phyloP scores from a whole-genome alignment of 225 moss, liverwort and hornwort genomes.

The Marchantia polymorpha region DNA sequence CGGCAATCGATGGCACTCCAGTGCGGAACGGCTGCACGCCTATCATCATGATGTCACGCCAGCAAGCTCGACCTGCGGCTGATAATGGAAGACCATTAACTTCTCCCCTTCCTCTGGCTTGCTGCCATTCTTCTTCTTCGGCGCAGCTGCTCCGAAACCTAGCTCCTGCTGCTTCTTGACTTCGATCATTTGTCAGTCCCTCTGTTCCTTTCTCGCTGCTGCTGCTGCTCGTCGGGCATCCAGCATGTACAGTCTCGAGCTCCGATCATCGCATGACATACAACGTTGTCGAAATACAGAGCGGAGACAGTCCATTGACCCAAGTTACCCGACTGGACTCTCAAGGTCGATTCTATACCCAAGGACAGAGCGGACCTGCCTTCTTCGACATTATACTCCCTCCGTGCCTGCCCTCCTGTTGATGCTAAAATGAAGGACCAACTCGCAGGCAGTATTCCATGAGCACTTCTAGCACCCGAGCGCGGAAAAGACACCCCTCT shows the following conservation, averaged over 20 bases:
- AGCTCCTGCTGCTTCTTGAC: neutral
- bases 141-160: neutral
- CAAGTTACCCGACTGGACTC: neutral
- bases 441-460: neutral
- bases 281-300: neutral
- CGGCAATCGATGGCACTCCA: slow-evolving; percentile 31
- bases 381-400: neutral
- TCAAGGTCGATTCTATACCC: neutral
- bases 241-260: neutral
- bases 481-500: neutral
- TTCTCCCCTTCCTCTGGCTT: neutral
- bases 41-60: slow-evolving; percentile 8
- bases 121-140: neutral
- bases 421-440: neutral
- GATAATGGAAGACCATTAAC: neutral
- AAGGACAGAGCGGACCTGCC: neutral
- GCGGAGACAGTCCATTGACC: neutral
- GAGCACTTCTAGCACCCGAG: neutral
- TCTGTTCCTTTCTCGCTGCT: neutral
- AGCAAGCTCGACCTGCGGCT: neutral
- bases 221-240: neutral
- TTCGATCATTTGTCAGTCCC: neutral
- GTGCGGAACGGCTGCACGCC: slow-evolving; percentile 19
- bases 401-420: too few species aligned
- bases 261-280: neutral